Percentiles rank a stretch among this genome's conserved stretches.
Evolutionary conservation across 2,329 filamentous ascomycete genomes (phyloP).

Genomic region (Calonectria honghensis): DNA sequence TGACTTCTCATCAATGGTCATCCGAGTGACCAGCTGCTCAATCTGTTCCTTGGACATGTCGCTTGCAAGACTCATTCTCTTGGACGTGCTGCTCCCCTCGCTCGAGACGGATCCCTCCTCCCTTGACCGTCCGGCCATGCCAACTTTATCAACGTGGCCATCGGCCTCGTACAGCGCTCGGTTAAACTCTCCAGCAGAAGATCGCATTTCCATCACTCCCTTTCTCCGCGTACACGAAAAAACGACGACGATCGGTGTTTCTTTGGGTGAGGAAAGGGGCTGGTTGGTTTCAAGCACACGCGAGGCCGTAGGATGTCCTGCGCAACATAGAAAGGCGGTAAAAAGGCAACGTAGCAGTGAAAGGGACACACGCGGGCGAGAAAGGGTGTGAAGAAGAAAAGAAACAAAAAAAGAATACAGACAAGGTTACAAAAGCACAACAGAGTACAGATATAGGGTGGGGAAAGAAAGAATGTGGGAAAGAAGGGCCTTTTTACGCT

Average conservation of each 20-base stretch:
- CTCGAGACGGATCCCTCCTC: conserved; percentile 43
- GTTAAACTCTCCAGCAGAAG: background rate
- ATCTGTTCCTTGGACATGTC: conserved; percentile 55
- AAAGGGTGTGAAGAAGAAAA: background rate
- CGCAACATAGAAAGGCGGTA: conserved; percentile 28
- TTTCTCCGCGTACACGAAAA: conserved; percentile 23
- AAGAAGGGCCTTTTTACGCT: conserved; percentile 27
- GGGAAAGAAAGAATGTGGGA: background rate
- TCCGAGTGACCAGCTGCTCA: conserved; percentile 49
- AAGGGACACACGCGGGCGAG: background rate
- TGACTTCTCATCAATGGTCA: conserved; percentile 53
- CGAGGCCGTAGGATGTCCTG: conserved; percentile 40
- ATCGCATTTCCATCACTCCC: conserved; percentile 36
- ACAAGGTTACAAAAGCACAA: background rate
- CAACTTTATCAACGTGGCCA: conserved; percentile 47
- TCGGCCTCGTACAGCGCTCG: conserved; percentile 38
- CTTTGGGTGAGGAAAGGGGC: background rate
- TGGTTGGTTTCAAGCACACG: conserved; percentile 40
- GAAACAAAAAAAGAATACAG: background rate
- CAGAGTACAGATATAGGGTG: background rate
- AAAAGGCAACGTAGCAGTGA: conserved; percentile 22
- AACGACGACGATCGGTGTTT: conserved; percentile 33
- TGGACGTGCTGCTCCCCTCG: conserved; percentile 30
- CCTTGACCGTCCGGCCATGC: conserved; percentile 16
- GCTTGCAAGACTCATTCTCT: conserved; percentile 42